Percentiles rank a stretch among this genome's conserved stretches.
Conservation (phyloP, 805 yeast species). For the Ogataea angusta region DNA sequence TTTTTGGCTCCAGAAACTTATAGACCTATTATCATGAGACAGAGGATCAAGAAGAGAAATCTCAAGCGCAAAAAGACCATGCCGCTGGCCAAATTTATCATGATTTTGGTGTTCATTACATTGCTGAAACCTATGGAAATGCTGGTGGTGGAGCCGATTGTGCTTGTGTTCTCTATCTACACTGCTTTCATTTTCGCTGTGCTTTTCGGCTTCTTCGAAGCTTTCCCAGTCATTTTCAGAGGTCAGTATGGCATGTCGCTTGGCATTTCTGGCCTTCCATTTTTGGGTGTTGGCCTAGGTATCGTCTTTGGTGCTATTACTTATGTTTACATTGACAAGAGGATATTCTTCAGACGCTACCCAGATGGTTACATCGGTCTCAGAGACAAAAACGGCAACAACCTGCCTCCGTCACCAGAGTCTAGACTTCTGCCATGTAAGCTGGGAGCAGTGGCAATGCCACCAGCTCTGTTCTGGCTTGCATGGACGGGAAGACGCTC, state of each 20-base stretch:
- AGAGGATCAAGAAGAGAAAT: slow-evolving; percentile 61
- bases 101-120: slow-evolving; percentile 46
- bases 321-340: slow-evolving; percentile 49
- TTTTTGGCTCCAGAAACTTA: slow-evolving; percentile 65
- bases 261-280: slow-evolving; percentile 67
- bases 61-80: slow-evolving; percentile 40
- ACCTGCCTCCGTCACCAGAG: slow-evolving; percentile 58
- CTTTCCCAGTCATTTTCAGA: slow-evolving; percentile 69
- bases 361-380: slow-evolving; percentile 58
- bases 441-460: slow-evolving; percentile 64
- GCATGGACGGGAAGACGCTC: slow-evolving; percentile 66
- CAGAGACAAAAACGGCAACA: slow-evolving; percentile 56
- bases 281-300: slow-evolving; percentile 71
- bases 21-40: slow-evolving; percentile 58
- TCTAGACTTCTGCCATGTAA: slow-evolving; percentile 56
- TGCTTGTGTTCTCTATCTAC: slow-evolving; percentile 62
- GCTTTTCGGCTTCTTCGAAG: slow-evolving; percentile 75
- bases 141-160: slow-evolving; percentile 74
- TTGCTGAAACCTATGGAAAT: slow-evolving; percentile 63
- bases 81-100: slow-evolving; percentile 38
- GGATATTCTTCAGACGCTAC: slow-evolving; percentile 50
- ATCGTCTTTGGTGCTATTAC: slow-evolving; percentile 51
- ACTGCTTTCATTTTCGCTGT: slow-evolving; percentile 76
- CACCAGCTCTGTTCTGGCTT: slow-evolving; percentile 72
- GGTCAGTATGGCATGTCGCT: slow-evolving; percentile 57